Percentiles rank a stretch among this genome's conserved stretches.
Conservation (phyloP, 208 protist species). For the Blechomonas ayalai region DNA sequence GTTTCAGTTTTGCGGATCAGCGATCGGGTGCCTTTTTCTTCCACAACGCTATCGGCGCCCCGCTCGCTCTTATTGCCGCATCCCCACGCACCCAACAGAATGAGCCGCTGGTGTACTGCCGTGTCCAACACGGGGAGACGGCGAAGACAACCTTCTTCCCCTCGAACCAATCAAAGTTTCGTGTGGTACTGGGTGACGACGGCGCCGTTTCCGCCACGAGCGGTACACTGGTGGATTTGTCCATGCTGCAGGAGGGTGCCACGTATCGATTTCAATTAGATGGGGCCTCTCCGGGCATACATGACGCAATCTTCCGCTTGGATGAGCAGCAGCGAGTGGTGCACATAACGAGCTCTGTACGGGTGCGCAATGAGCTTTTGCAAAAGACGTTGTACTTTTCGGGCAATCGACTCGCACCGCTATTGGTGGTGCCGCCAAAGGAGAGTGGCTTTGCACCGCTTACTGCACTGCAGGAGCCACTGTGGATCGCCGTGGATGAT, state of each 20-base stretch:
- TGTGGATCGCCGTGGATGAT: conserved; percentile 5
- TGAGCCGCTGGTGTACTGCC: conserved; percentile 1
- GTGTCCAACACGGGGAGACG: conserved; percentile 4
- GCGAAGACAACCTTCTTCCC: conserved; percentile 10
- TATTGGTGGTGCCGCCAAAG: conserved; percentile 7
- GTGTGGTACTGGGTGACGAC: conserved; percentile 13
- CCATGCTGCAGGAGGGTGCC: conserved; percentile 14
- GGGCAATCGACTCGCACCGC: background rate
- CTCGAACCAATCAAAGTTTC: conserved; percentile 27
- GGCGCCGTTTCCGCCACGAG: background rate
- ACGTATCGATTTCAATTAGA: conserved; percentile 25
- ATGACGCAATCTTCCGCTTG: conserved; percentile 33
- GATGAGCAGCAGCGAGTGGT: conserved; percentile 23
- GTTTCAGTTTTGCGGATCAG: conserved; percentile 5
- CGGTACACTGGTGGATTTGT: conserved; percentile 24
- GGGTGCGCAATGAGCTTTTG: conserved; percentile 26
- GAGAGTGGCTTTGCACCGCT: conserved; percentile 15
- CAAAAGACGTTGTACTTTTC: conserved; percentile 10
- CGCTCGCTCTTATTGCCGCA: conserved; percentile 13
- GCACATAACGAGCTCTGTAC: conserved; percentile 25
- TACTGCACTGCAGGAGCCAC: conserved; percentile 2
- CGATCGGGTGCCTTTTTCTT: conserved; percentile 16
- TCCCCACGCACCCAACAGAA: background rate
- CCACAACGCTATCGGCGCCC: conserved; percentile 21
- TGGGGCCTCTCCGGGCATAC: conserved; percentile 11